Evolutionary conservation across 2,329 filamentous ascomycete genomes (phyloP).

Genomic region (Colletotrichum sp.): DNA sequence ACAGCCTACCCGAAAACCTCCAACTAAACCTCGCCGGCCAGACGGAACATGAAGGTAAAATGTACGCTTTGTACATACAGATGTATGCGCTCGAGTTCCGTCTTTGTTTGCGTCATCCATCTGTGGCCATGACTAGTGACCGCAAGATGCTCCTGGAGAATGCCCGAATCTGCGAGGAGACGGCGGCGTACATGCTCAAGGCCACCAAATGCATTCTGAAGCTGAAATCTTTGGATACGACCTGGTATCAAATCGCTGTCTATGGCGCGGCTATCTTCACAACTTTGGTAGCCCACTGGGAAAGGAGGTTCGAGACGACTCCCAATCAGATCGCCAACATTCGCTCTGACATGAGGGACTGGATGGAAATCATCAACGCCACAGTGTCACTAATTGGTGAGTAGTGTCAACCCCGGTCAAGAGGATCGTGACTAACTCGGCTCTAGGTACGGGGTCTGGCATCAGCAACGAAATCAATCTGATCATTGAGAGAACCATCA

Average conservation of each 20-base stretch:
- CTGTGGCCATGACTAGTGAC: slow-evolving; percentile 60
- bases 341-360: slow-evolving; percentile 69
- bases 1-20: slow-evolving; percentile 66
- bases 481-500: slow-evolving; percentile 56
- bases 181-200: slow-evolving; percentile 66
- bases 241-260: slow-evolving; percentile 76
- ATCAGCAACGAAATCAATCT: slow-evolving; percentile 48
- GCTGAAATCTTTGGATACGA: slow-evolving; percentile 74
- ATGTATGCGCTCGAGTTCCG: slow-evolving; percentile 61
- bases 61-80: slow-evolving; percentile 60
- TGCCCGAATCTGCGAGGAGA: slow-evolving; percentile 68
- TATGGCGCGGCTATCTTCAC: slow-evolving; percentile 78
- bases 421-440: slow-evolving; percentile 2
- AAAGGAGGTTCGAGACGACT: slow-evolving; percentile 65
- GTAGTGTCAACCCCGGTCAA: slow-evolving; percentile 17
- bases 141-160: slow-evolving; percentile 63
- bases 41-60: slow-evolving; percentile 42
- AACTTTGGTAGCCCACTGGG: slow-evolving; percentile 70
- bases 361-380: slow-evolving; percentile 71
- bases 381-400: slow-evolving; percentile 70
- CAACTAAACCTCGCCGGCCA: slow-evolving; percentile 41
- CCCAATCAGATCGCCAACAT: slow-evolving; percentile 63
- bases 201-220: slow-evolving; percentile 63
- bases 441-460: slow-evolving; percentile 46
- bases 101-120: slow-evolving; percentile 65